These are phyloP conservation scores for Glycine tomentella DNA, from an alignment of 306 rosid species.

Conservation along the genomic window DNA sequence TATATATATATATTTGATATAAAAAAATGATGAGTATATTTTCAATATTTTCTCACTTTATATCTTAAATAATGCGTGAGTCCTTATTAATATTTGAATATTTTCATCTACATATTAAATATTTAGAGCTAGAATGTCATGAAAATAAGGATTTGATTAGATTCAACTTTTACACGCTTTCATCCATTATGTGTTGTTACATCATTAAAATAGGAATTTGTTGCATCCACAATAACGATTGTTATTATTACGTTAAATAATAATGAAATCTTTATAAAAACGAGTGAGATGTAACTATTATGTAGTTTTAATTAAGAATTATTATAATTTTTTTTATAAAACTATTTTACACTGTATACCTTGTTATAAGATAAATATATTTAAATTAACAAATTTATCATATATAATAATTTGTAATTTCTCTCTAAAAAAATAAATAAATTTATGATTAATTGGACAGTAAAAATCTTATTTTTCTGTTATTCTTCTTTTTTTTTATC, in stretches of 20 bases:
- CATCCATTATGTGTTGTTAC: neutral
- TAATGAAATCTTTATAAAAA: no score
- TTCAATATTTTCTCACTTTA: neutral
- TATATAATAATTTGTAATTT: no score
- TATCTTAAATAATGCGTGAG: neutral
- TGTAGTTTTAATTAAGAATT: no score
- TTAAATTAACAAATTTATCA: no score
- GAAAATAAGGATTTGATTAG: neutral
- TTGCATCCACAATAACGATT: neutral
- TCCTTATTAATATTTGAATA: neutral
- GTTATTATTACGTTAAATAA: neutral
- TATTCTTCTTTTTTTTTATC: no score
- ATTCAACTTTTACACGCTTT: neutral
- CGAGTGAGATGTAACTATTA: no score
- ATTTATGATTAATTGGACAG: no score
- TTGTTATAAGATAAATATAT: no score
- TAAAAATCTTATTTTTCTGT: no score
- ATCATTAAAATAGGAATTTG: neutral
- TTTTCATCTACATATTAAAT: neutral
- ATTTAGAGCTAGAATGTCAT: neutral
- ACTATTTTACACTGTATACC: no score
- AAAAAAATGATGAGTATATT: neutral
- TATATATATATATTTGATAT: neutral
- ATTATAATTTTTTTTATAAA: no score
- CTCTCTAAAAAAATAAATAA: no score